A percentile compares a stretch with the other conserved stretches of the same genome.
These are phyloP conservation scores for Metschnikowia vanudenii DNA, from an alignment of 805 yeast species.

Conservation along the genomic window DNA sequence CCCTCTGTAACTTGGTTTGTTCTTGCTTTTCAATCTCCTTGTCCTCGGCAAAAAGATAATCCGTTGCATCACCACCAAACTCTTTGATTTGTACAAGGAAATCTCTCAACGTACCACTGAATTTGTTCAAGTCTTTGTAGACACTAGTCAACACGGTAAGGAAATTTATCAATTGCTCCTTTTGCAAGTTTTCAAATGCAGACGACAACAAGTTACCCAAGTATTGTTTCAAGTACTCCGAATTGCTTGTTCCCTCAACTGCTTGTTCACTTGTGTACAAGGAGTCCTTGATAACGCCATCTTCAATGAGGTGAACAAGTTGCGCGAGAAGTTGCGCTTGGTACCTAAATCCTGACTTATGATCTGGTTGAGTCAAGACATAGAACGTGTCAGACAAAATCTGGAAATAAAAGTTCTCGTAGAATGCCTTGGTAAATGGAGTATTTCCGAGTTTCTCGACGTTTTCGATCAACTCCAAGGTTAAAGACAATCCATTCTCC, in stretches of 20 bases:
- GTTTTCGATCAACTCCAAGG: constrained; percentile 79
- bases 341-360: constrained; percentile 89
- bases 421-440: constrained; percentile 80
- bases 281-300: constrained; percentile 70
- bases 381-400: constrained; percentile 89
- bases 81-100: constrained; percentile 95
- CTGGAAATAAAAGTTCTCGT: constrained; percentile 82
- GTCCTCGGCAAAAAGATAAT: constrained; percentile 92
- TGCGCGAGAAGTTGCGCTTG: constrained; percentile 84
- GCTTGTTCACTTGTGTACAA: constrained; percentile 79
- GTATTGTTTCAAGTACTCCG: constrained; percentile 74
- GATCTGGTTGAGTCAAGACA: constrained; percentile 95
- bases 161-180: constrained; percentile 79
- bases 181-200: constrained; percentile 91
- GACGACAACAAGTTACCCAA: constrained; percentile 74
- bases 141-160: constrained; percentile 71
- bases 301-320: constrained; percentile 79
- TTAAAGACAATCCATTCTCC: constrained; percentile 81
- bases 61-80: constrained; percentile 93
- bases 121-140: constrained; percentile 70
- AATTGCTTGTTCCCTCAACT: constrained; percentile 80
- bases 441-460: constrained; percentile 73
- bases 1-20: constrained; percentile 66
- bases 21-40: constrained; percentile 74
- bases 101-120: constrained; percentile 86